Base-by-base conservation (phyloP, 2,329 filamentous ascomycete species). In the Colletotrichum aenigma region DNA sequence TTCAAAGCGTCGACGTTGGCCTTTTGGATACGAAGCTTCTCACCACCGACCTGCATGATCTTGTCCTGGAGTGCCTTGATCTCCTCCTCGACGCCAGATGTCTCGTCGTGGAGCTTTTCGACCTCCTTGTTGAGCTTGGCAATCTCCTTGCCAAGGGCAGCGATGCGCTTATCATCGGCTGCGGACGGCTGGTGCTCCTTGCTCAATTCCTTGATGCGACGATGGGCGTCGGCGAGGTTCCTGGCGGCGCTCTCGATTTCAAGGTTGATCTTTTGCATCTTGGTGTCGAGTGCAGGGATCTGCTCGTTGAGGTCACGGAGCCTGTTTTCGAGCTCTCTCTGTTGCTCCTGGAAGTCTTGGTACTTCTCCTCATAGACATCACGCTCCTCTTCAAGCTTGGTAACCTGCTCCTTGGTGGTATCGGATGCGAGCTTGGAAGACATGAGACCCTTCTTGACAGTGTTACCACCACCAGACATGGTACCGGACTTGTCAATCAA, bases 401-500 rank as follows among this genome's bases (percentile, higher is more conserved):
- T 84, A 5, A 99, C 96, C 81, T 98, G 94, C 78, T 98, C 96
- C 83, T 95, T 96, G 67, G 93, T 94, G 18, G 94, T 94, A 74
- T 98, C 95, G 2, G 95, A 91, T n/a, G 94, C 93, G 61, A 98
- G 92, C 85, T 98, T 98, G 13, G 96, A 98, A 0, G 96, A 98
- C 97, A 99, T 99, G 73, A 96, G 92, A 1, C 97, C 97, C 82
- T 93, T 95, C 80, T 96, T 96, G 72, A 97, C 95, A 18, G 95
- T 94, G 61, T 92, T 96, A 72, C 97, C 97, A 89, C 97, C 97
- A 88, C 97, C 97, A 74, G 95, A 98, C 97, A 99, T 98, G 43
- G 97, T 98, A 89, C 97, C 97, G 1, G 96, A 98, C 83, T 97
- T 97, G 86, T 99, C 97, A 79, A 99, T 98, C 68, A 99, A 90